Evolutionary conservation across 108 stramenopile species (phyloP).

Genomic region (Conticribra guillardii): DNA sequence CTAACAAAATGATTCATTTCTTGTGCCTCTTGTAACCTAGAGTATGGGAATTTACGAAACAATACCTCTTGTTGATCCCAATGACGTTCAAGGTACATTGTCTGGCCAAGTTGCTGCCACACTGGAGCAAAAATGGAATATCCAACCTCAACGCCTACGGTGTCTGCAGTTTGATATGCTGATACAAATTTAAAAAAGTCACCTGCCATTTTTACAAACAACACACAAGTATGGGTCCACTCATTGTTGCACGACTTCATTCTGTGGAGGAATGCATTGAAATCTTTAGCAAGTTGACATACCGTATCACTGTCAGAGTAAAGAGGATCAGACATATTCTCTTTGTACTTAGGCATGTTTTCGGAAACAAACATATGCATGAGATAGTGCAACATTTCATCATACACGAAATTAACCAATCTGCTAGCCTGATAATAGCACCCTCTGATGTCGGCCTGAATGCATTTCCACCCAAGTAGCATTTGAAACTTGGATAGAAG

Average conservation of each 20-base stretch:
- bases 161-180: slow-evolving; percentile 2
- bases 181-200: slow-evolving; percentile 7
- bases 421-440: no score
- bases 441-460: slow-evolving; percentile 2
- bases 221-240: not conserved
- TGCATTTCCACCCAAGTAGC: slow-evolving; percentile 10
- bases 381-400: no score
- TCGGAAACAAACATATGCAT: not conserved
- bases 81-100: not conserved
- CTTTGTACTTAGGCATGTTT: not conserved
- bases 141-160: not conserved
- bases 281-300: not conserved
- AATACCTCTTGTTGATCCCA: slow-evolving; percentile 7
- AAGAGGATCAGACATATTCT: not conserved
- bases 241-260: not conserved
- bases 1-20: no score
- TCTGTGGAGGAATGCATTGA: not conserved
- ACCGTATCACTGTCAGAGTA: not conserved
- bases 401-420: no score
- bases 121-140: slow-evolving; percentile 4
- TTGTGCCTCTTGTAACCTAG: no score
- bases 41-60: no score
- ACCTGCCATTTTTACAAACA: not conserved
- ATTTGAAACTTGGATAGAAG: not conserved
- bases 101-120: slow-evolving; percentile 8